Evolutionary conservation across 139 green algal genomes (phyloP).

Genomic region (Chlorella sp.): DNA sequence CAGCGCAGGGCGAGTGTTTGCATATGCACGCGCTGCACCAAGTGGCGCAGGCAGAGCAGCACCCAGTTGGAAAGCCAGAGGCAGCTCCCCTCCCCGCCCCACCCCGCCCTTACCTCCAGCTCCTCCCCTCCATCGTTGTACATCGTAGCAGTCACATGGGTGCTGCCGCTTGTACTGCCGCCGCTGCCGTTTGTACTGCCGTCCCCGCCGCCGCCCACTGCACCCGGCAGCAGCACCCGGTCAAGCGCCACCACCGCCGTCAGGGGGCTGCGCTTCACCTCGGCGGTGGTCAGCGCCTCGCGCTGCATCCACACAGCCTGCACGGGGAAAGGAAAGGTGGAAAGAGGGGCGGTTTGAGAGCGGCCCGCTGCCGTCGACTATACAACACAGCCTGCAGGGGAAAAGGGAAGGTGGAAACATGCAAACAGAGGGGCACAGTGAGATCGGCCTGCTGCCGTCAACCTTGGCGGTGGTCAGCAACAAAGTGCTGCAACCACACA

Average conservation of each 20-base stretch:
- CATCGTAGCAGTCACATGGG: background rate
- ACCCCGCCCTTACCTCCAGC: background rate
- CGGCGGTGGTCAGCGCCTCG: background rate
- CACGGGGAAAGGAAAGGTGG: background rate
- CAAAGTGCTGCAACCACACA: no score
- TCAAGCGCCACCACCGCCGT: conserved; percentile 22
- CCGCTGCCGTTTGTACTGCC: background rate
- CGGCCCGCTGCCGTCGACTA: no score
- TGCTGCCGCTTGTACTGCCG: background rate
- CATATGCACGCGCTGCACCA: background rate
- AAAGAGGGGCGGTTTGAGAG: no score
- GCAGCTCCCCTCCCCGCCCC: background rate
- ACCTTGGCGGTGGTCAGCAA: no score
- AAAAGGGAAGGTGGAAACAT: no score
- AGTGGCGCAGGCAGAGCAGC: background rate
- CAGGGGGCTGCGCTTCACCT: conserved; percentile 17
- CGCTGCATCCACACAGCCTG: conserved; percentile 31
- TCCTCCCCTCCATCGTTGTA: conserved; percentile 36
- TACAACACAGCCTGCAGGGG: no score
- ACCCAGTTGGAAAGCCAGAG: background rate
- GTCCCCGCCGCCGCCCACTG: background rate
- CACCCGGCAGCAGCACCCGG: background rate
- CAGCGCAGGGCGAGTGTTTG: background rate
- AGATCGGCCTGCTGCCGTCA: no score
- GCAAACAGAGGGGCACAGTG: no score